phyloP scores from a whole-genome alignment of 441 rosid genomes.

The Erodium moschatum region DNA sequence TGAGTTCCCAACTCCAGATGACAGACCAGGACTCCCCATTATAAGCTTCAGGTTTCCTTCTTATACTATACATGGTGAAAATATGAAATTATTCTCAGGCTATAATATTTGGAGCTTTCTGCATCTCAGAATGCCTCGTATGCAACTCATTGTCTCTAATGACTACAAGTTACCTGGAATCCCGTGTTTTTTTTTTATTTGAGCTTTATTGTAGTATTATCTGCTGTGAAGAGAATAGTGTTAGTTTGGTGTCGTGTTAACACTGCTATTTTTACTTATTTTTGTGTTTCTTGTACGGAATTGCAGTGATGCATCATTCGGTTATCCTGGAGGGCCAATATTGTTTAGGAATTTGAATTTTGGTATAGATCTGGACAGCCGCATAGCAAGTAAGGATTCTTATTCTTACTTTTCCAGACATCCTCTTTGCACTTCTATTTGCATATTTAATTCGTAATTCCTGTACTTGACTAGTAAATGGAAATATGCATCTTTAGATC shows the following conservation, averaged over 20 bases:
- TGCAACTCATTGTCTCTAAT: constrained; percentile 11
- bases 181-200: neutral
- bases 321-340: constrained; percentile 85
- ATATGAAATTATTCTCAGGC: constrained; percentile 6
- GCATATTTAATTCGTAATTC: neutral
- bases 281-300: constrained; percentile 23
- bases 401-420: constrained; percentile 4
- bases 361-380: constrained; percentile 95
- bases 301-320: constrained; percentile 92
- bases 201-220: constrained; percentile 2
- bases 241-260: neutral
- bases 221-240: neutral
- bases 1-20: constrained; percentile 98
- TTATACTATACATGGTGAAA: constrained; percentile 18
- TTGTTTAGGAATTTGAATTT: constrained; percentile 87
- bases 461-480: neutral
- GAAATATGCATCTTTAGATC: neutral
- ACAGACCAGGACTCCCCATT: constrained; percentile 89
- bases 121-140: neutral
- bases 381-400: constrained; percentile 76
- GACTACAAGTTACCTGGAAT: neutral
- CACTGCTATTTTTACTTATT: constrained; percentile 12
- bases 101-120: neutral
- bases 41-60: constrained; percentile 85
- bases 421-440: neutral